Evolutionary conservation across 1,139 yeast species (phyloP).

Genomic region (Yamadazyma taylorii): DNA sequence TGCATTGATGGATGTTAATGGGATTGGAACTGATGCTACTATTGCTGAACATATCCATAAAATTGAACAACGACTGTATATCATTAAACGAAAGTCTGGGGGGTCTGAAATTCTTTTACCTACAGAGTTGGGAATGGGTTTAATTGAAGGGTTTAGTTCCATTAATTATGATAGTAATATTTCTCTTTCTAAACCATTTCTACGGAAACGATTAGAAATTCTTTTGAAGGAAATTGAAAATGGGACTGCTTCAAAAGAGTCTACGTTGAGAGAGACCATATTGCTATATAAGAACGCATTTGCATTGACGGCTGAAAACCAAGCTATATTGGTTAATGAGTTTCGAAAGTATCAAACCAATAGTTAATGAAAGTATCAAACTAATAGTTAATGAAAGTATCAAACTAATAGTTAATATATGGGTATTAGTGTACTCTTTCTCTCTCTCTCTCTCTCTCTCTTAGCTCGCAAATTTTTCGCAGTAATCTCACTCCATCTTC

Average conservation of each 20-base stretch:
- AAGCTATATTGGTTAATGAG: slow-evolving; percentile 25
- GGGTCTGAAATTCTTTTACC: slow-evolving; percentile 58
- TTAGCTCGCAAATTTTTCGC: too few relatives aligned
- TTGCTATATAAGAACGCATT: slow-evolving; percentile 64
- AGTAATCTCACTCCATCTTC: neutral
- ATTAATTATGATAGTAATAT: slow-evolving; percentile 66
- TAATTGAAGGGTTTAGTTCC: slow-evolving; percentile 84
- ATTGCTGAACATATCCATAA: slow-evolving; percentile 97
- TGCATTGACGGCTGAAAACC: slow-evolving; percentile 36
- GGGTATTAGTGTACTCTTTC: too few relatives aligned
- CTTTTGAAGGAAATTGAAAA: slow-evolving; percentile 66
- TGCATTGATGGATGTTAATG: slow-evolving; percentile 93
- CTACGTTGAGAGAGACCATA: slow-evolving; percentile 58
- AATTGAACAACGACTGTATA: slow-evolving; percentile 66
- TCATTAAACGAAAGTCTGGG: slow-evolving; percentile 46
- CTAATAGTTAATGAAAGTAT: neutral
- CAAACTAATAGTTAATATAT: neutral
- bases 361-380: neutral
- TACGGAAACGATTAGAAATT: slow-evolving; percentile 74
- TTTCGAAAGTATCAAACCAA: slow-evolving; percentile 14
- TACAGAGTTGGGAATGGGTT: slow-evolving; percentile 78
- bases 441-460: too few relatives aligned
- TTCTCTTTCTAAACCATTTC: slow-evolving; percentile 85
- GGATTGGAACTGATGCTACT: slow-evolving; percentile 98
- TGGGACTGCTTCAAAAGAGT: slow-evolving; percentile 55